These are phyloP conservation scores for Cucurbita moschata DNA, from an alignment of 306 rosid genomes.

Conservation along the genomic window DNA sequence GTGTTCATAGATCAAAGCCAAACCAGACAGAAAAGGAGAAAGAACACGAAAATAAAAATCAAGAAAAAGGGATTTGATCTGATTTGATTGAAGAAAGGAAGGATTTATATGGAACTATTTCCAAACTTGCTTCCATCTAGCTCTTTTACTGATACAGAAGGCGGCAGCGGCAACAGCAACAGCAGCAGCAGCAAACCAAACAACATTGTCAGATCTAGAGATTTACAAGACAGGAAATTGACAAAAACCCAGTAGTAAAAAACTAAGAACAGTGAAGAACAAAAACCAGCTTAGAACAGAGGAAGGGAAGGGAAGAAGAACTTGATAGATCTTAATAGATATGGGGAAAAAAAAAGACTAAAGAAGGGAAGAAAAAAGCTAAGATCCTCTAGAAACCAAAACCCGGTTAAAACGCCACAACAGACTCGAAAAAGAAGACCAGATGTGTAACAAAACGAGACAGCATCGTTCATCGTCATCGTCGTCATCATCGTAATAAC, in stretches of 20 bases:
- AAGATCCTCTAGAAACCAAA: constrained; percentile 52
- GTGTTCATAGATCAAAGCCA: not conserved
- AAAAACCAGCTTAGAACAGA: not conserved
- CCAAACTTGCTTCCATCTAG: constrained; percentile 74
- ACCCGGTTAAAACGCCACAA: constrained; percentile 48
- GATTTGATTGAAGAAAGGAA: not conserved
- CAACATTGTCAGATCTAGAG: constrained; percentile 40
- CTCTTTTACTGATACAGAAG: constrained; percentile 34
- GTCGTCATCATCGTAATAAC: constrained; percentile 26
- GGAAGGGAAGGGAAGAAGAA: constrained; percentile 9
- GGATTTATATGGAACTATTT: constrained; percentile 59
- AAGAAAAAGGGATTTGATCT: not conserved
- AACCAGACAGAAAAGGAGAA: not conserved
- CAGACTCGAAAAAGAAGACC: constrained; percentile 23
- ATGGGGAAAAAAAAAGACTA: not conserved
- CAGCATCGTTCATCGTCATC: constrained; percentile 22
- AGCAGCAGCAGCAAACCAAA: constrained; percentile 19
- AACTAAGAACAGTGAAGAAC: not conserved
- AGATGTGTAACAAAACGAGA: constrained; percentile 19
- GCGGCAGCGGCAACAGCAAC: not conserved
- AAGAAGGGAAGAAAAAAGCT: constrained; percentile 9
- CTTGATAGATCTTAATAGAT: not conserved
- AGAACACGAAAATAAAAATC: not conserved
- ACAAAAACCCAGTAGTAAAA: constrained; percentile 21
- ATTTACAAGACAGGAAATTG: constrained; percentile 69